phyloP scores from a whole-genome alignment of 352 stramenopile species.

The Pythium aquatile region DNA sequence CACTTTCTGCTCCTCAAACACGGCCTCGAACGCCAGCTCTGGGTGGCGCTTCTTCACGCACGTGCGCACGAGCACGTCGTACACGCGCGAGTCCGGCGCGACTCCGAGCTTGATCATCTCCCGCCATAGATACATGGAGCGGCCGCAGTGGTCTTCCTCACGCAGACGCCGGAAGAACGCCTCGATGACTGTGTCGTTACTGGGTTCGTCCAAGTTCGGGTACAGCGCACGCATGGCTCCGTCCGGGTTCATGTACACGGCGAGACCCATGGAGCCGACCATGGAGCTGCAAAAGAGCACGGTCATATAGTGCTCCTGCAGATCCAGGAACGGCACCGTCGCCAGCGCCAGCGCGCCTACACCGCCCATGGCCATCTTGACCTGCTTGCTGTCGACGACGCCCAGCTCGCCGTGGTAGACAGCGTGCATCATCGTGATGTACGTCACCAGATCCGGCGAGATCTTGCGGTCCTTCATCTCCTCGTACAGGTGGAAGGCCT shows the following conservation, averaged over 20 bases:
- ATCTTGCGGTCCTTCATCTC: constrained; percentile 82
- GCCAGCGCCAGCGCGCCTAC: constrained; percentile 53
- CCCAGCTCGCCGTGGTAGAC: constrained; percentile 81
- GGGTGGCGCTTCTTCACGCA: constrained; percentile 85
- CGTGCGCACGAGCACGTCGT: constrained; percentile 78
- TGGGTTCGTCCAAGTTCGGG: constrained; percentile 71
- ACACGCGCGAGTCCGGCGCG: constrained; percentile 63
- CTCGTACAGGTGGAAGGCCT: constrained; percentile 80
- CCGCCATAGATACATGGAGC: constrained; percentile 84
- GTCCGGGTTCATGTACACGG: constrained; percentile 83
- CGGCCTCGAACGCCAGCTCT: constrained; percentile 65
- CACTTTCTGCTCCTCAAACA: constrained; percentile 61
- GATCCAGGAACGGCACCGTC: constrained; percentile 70
- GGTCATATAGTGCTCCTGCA: constrained; percentile 70
- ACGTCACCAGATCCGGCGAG: constrained; percentile 68
- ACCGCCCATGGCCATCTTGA: constrained; percentile 60
- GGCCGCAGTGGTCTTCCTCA: constrained; percentile 83
- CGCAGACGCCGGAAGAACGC: constrained; percentile 80
- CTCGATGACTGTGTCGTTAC: constrained; percentile 63
- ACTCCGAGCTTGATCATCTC: constrained; percentile 80
- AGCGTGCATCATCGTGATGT: constrained; percentile 88
- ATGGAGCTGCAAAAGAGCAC: constrained; percentile 73
- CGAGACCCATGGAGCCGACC: constrained; percentile 77
- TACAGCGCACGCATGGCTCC: constrained; percentile 79
- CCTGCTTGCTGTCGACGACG: constrained; percentile 59